Evolutionary conservation across 148 eudicot species (phyloP), one percentile per base, ranked within the genome.

Genomic region (Arbutus unedo): DNA sequence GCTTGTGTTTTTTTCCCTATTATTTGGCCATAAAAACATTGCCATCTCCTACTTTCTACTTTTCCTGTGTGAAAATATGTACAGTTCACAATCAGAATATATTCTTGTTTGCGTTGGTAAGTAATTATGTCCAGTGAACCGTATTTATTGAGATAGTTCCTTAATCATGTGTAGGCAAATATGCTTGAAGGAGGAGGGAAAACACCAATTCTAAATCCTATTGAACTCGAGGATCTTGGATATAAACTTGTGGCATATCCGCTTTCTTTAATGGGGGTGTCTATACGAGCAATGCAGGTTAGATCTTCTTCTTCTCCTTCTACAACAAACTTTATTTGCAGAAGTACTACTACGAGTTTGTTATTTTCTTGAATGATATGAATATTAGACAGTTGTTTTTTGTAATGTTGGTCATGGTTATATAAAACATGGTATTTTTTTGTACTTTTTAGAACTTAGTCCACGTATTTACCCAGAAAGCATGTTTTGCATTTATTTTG

Each of bases 171-270:
- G 85, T 72, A 94, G 98, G 98, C 96, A 73, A 96, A 92, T 86
- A 94, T 96, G 98, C 98, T 96, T 80, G 98, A 96, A 91, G 98
- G 98, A 79, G 98, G 98, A 73, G 98, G 98, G 2, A 96, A 90
- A 90, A 96, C 98, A 57, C 98, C 98, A 81, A 93, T 96, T 84
- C 93, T 94, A 83, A 90, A 81, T 87, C 98, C 98, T 18, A 85
- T 89, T 73, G 98, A 94, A 84, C 97, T 96, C 68, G 95, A 90
- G 86, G 93, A 91, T 57, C 60, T 96, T 86, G 98, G 98, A 81
- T 96, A 89, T 81, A 96, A 94, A 89, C 72, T 96, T 85, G 98
- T 90, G 76, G 94, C 88, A 14, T 96, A 96, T 90, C 98, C 98
- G 41, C 93, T 96, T 79, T 96, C 98, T 57, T 81, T 96, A 89